phyloP scores from a whole-genome alignment of 495 filamentous ascomycete genomes.

The Tuber indicum region DNA sequence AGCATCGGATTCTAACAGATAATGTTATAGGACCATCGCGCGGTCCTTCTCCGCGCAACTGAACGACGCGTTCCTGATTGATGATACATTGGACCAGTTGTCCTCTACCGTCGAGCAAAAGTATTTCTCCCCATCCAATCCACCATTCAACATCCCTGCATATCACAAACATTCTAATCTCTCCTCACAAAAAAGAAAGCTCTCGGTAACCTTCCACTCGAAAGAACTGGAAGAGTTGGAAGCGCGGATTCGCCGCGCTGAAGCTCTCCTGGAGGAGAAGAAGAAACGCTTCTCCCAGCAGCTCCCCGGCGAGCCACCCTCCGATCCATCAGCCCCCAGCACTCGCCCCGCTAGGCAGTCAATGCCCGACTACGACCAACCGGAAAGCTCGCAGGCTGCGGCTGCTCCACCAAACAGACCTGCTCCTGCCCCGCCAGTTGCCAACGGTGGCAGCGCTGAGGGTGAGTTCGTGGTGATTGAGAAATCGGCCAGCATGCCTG shows the following conservation, averaged over 20 bases:
- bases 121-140: slow-evolving; percentile 52
- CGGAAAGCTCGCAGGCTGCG: slow-evolving; percentile 19
- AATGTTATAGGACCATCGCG: slow-evolving; percentile 66
- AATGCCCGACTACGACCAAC: slow-evolving; percentile 26
- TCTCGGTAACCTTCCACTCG: slow-evolving; percentile 63
- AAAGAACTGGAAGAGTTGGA: slow-evolving; percentile 81
- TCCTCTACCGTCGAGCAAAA: slow-evolving; percentile 74
- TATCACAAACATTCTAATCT: slow-evolving; percentile 23
- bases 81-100: slow-evolving; percentile 70
- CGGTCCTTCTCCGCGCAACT: slow-evolving; percentile 78
- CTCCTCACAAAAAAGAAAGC: slow-evolving; percentile 52
- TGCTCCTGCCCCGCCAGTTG: slow-evolving; percentile 19
- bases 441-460: neutral
- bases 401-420: slow-evolving; percentile 18
- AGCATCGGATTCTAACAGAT: slow-evolving; percentile 11
- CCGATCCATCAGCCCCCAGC: slow-evolving; percentile 10
- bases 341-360: slow-evolving; percentile 15
- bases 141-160: slow-evolving; percentile 17
- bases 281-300: slow-evolving; percentile 39
- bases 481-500: slow-evolving; percentile 31
- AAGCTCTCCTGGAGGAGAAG: slow-evolving; percentile 62
- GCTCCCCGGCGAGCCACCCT: slow-evolving; percentile 10
- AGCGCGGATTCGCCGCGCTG: slow-evolving; percentile 72
- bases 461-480: slow-evolving; percentile 37
- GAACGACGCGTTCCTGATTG: slow-evolving; percentile 80